Percentiles rank a stretch among this genome's conserved stretches.
phyloP scores from a whole-genome alignment of 805 yeast genomes.

The Torulaspora indica region DNA sequence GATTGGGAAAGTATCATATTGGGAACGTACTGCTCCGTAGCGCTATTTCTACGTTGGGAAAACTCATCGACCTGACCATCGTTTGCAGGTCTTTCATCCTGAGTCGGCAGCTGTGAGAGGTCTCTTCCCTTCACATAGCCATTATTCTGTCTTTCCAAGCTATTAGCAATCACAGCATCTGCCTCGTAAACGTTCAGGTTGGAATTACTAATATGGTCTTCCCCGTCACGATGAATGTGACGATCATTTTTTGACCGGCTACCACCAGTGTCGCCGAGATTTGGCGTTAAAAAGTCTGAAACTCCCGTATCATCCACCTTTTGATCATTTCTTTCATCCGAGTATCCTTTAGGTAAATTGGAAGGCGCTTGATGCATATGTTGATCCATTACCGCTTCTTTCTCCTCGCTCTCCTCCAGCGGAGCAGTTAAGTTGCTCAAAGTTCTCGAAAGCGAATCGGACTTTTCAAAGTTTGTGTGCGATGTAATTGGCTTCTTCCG shows the following conservation, averaged over 20 bases:
- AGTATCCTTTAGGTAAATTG: slow-evolving; percentile 10
- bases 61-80: slow-evolving; percentile 1
- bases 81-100: background rate
- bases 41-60: slow-evolving; percentile 14
- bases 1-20: slow-evolving; percentile 48
- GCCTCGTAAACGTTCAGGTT: slow-evolving; percentile 9
- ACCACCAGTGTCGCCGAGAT: slow-evolving; percentile 8
- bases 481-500: background rate
- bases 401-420: slow-evolving; percentile 5
- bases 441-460: slow-evolving; percentile 6
- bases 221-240: slow-evolving; percentile 21
- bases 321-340: background rate
- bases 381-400: slow-evolving; percentile 9
- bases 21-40: slow-evolving; percentile 37
- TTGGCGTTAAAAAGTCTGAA: background rate
- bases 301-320: background rate
- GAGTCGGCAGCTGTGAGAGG: background rate
- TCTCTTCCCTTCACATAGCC: slow-evolving; percentile 5
- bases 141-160: slow-evolving; percentile 23
- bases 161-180: slow-evolving; percentile 14
- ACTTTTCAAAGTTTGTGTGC: slow-evolving; percentile 2
- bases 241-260: slow-evolving; percentile 5
- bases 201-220: slow-evolving; percentile 18
- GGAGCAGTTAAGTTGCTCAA: slow-evolving; percentile 11
- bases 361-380: slow-evolving; percentile 24